These are phyloP conservation scores for Penicillium sp. DNA, from an alignment of 2,329 filamentous ascomycete genomes.

Conservation along the genomic window DNA sequence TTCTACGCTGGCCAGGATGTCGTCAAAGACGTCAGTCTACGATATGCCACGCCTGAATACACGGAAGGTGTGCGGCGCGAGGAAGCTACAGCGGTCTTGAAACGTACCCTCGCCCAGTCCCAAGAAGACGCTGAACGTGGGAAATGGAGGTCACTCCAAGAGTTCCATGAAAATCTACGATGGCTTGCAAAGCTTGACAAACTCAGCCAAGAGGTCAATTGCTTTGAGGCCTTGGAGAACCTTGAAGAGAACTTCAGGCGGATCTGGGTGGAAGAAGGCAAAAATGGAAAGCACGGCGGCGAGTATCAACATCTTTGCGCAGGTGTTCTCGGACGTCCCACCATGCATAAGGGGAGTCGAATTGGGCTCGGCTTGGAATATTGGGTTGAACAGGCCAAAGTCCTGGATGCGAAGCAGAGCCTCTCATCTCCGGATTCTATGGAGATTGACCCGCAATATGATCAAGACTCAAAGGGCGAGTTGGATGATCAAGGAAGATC, in stretches of 20 bases:
- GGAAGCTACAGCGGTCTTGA: slow-evolving; percentile 44
- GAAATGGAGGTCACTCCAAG: slow-evolving; percentile 38
- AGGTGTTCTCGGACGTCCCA: slow-evolving; percentile 42
- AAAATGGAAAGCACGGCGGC: slow-evolving; percentile 29
- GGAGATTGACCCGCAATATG: slow-evolving; percentile 30
- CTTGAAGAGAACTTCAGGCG: slow-evolving; percentile 43
- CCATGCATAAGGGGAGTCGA: slow-evolving; percentile 39
- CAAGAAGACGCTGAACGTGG: slow-evolving; percentile 31
- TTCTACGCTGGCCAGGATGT: slow-evolving; percentile 41
- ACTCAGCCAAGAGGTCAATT: slow-evolving; percentile 46
- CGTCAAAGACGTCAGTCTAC: slow-evolving; percentile 45
- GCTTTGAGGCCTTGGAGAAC: slow-evolving; percentile 47
- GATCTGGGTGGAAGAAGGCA: slow-evolving; percentile 44
- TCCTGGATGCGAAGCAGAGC: slow-evolving; percentile 32
- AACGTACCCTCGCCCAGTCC: slow-evolving; percentile 38
- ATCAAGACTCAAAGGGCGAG: slow-evolving; percentile 18
- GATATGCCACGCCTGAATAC: slow-evolving; percentile 42
- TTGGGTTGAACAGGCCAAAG: slow-evolving; percentile 40
- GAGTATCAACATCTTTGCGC: slow-evolving; percentile 42
- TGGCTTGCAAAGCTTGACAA: slow-evolving; percentile 46
- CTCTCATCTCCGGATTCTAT: slow-evolving; percentile 31
- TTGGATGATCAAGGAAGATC: slow-evolving; percentile 22
- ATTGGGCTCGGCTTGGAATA: slow-evolving; percentile 45
- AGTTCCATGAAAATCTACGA: slow-evolving; percentile 44
- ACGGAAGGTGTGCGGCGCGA: slow-evolving; percentile 42